Conservation (phyloP, 2,329 filamentous ascomycete genomes). For the Emmonsia crescens region DNA sequence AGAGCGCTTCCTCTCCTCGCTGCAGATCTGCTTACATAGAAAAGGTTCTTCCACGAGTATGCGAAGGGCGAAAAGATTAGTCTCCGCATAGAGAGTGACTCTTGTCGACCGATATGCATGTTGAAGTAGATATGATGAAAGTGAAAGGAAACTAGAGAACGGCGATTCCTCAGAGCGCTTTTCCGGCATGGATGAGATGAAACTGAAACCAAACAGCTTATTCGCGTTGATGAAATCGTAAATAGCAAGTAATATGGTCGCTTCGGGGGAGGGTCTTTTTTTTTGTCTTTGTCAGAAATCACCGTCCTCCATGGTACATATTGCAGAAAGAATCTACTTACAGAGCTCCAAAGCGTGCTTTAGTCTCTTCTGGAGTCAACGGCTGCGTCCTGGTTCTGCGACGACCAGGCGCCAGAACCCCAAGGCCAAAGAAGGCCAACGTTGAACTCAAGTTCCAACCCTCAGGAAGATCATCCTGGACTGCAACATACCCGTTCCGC, state of each 20-base stretch:
- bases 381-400: constrained; percentile 49
- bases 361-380: constrained; percentile 68
- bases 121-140: constrained; percentile 85
- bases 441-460: constrained; percentile 78
- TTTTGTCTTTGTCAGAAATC: background rate
- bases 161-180: constrained; percentile 58
- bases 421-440: constrained; percentile 72
- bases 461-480: constrained; percentile 83
- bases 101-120: constrained; percentile 78
- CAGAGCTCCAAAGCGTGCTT: constrained; percentile 68
- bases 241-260: constrained; percentile 68
- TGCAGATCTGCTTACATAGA: constrained; percentile 74
- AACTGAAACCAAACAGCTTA: constrained; percentile 82
- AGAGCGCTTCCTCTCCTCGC: constrained; percentile 58
- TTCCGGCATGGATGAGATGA: constrained; percentile 56
- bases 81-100: constrained; percentile 69
- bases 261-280: constrained; percentile 62
- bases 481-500: constrained; percentile 65
- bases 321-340: constrained; percentile 37
- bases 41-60: constrained; percentile 76
- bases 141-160: constrained; percentile 70
- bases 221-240: constrained; percentile 94
- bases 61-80: constrained; percentile 75
- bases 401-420: constrained; percentile 58
- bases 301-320: background rate